These are phyloP conservation scores for Podila minutissima DNA, from an alignment of 192 early-diverging fungal genomes.

Conservation along the genomic window DNA sequence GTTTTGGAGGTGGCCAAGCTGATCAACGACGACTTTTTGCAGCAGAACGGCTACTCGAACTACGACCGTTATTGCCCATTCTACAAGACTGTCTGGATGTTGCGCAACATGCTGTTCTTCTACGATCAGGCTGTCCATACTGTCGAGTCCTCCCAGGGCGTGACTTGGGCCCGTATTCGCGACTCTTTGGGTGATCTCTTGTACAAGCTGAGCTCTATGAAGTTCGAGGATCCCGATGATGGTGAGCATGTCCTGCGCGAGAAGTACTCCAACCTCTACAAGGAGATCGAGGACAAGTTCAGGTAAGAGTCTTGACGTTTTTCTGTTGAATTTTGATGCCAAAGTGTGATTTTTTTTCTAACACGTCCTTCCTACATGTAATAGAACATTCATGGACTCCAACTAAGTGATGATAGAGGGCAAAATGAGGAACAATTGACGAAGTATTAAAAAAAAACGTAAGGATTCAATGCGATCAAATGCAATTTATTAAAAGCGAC, in stretches of 20 bases:
- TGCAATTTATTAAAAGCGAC: too few relatives aligned
- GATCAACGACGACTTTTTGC: conserved; percentile 99
- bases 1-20: conserved; percentile 97
- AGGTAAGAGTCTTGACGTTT: conserved; percentile 16
- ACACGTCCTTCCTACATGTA: background rate
- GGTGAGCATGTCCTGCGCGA: conserved; percentile 90
- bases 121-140: conserved; percentile 94
- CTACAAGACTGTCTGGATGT: conserved; percentile 99
- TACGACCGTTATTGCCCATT: conserved; percentile 99
- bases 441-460: background rate
- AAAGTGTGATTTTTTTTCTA: background rate
- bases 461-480: too few relatives aligned
- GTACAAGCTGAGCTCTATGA: conserved; percentile 99
- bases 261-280: conserved; percentile 88
- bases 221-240: conserved; percentile 99
- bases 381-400: conserved; percentile 47
- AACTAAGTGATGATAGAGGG: conserved; percentile 24
- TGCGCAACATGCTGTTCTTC: conserved; percentile 97
- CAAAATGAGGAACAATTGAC: background rate
- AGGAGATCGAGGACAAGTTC: conserved; percentile 98
- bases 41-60: conserved; percentile 99
- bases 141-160: conserved; percentile 89
- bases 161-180: conserved; percentile 96
- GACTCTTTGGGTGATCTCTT: conserved; percentile 92
- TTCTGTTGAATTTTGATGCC: background rate